Evolutionary conservation across 2,329 filamentous ascomycete species (phyloP).

Genomic region (Aspergillus jensenii): DNA sequence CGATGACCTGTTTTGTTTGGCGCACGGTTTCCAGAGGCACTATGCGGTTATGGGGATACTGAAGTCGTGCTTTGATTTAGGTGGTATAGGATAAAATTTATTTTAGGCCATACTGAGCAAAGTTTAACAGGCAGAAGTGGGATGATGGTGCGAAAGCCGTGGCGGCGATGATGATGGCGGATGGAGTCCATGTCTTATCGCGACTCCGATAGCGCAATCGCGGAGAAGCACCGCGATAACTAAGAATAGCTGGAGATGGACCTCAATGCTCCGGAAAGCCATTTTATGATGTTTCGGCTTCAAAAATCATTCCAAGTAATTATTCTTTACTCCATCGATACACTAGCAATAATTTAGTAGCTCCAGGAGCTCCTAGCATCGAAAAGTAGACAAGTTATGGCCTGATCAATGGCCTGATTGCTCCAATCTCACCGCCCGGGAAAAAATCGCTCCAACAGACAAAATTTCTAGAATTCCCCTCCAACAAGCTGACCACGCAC

Average conservation of each 20-base stretch:
- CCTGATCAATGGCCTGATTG: slow-evolving; percentile 19
- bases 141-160: not conserved
- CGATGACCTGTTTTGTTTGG: not conserved
- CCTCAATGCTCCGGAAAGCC: not conserved
- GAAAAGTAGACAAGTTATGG: not conserved
- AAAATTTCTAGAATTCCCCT: not conserved
- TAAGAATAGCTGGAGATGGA: not conserved
- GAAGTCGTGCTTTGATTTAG: not conserved
- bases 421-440: slow-evolving; percentile 19
- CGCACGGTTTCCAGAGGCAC: not conserved
- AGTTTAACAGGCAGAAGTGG: not conserved
- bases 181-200: not conserved
- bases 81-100: not conserved
- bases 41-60: not conserved
- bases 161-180: not conserved
- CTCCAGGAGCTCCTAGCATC: not conserved
- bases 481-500: not conserved
- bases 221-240: not conserved
- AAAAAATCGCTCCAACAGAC: slow-evolving; percentile 9
- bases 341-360: not conserved
- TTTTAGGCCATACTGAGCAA: not conserved
- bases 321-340: not conserved
- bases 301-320: not conserved
- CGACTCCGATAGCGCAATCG: slow-evolving; percentile 1
- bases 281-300: not conserved